Base-by-base conservation (phyloP, 176 grass and related monocot genomes). In the Oryza brachyantha region DNA sequence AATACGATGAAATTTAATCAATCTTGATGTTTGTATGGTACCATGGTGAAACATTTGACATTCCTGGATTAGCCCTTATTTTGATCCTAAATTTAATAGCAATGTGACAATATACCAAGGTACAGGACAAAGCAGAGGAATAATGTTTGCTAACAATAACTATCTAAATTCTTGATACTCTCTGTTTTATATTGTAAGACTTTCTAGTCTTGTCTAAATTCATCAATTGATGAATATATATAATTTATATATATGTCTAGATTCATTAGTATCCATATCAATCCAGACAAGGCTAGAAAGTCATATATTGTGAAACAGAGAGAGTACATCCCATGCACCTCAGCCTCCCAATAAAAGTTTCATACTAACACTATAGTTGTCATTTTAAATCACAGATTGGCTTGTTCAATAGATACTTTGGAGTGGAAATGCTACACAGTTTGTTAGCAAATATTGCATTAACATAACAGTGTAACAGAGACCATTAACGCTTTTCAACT, bases 301-400 rank as follows among this genome's bases (percentile, higher is more conserved):
- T n/a, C n/a, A n/a, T n/a, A n/a, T n/a, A n/a, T n/a, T n/a, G n/a
- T n/a, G n/a, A n/a, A n/a, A n/a, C n/a, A n/a, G n/a, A n/a, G n/a
- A n/a, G n/a, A n/a, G n/a, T n/a, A n/a, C n/a, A n/a, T n/a, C n/a
- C n/a, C n/a, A n/a, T n/a, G n/a, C n/a, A n/a, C n/a, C n/a, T n/a
- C n/a, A n/a, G n/a, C n/a, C n/a, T n/a, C n/a, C 14, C 57, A 87
- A 62, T 70, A 26, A 64, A 64, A 61, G 36, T 64, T 80, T 42
- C 39, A 54, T 38, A 57, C 2, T 24, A 57, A 57, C 52, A 57
- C 52, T n/a, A 57, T 24, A 57, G 8, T 57, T 24, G 24, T 57
- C 52, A 57, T 57, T 57, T 57, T 57, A 57, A n/a, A 21, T 57
- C 52, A 57, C n/a, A 24, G 52, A 5, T 52, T 21, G 5, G 46